Evolutionary conservation across 306 rosid genomes (phyloP), one percentile per base, ranked within the genome.

Genomic region (Cucurbita ficifolia): DNA sequence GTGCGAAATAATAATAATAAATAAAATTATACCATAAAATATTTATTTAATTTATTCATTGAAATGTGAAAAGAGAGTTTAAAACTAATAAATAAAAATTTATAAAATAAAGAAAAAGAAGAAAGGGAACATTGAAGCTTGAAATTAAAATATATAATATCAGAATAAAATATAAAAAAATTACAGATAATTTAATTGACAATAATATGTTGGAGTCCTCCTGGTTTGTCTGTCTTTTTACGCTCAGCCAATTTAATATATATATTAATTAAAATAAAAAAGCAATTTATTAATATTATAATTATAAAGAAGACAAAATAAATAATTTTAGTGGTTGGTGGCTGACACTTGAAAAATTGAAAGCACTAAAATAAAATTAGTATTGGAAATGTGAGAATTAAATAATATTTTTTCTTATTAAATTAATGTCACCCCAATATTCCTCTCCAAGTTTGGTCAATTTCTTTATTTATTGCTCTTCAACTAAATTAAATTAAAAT

Each of bases 361-460:
- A 65, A 65, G 36, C 53, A 65, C 72, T 65, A 19, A 65, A 65
- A 65, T 65, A 65, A 65, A 65, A 46, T 67, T 40, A 63, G 72
- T 67, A 67, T 67, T 67, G 53, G 39, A 67, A 67, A 67, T 45
- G 70, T 67, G 72, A 67, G 53, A 19, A 67, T 22, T 67, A 67
- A 67, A 67, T 1, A 42, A 13, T 4, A 36, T 16, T 67, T 6
- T 16, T 67, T 6, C 1, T 2, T 45, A 6, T 67, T 67, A 45
- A n/a, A 67, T 21, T 67, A 67, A 67, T 67, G 18, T 21, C 7
- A 19, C 2, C 72, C 5, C 54, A 67, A 43, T 67, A 67, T 67
- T 67, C 54, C 38, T 43, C 33, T 63, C 50, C 33, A 38, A 40
- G 4, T 10, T 10, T 64, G 51, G n/a, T 18, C 13, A 7, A 35